These are phyloP conservation scores for Salvia splendens DNA, from an alignment of 257 asterid species.

Conservation along the genomic window DNA sequence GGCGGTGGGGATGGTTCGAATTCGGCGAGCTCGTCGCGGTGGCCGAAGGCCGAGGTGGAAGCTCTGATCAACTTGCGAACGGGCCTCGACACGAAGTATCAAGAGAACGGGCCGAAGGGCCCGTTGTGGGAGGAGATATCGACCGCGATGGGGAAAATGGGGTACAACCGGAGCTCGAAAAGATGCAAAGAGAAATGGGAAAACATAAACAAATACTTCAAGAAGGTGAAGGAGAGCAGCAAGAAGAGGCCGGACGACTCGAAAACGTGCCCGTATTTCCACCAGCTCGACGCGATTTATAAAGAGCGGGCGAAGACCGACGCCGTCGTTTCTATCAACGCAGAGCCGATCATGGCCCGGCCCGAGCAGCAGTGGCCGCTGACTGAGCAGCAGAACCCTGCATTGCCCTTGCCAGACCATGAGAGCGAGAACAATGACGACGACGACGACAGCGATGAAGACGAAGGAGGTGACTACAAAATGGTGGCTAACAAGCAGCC, in stretches of 20 bases:
- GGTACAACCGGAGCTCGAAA: slow-evolving; percentile 75
- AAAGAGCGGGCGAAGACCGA: slow-evolving; percentile 51
- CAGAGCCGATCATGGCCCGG: slow-evolving; percentile 75
- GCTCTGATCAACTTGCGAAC: slow-evolving; percentile 68
- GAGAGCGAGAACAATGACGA: slow-evolving; percentile 36
- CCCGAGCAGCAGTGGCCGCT: slow-evolving; percentile 93
- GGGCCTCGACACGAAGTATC: slow-evolving; percentile 66
- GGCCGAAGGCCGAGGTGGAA: slow-evolving; percentile 88
- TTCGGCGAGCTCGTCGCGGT: slow-evolving; percentile 64
- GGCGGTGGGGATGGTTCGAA: slow-evolving; percentile 46
- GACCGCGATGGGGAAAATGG: slow-evolving; percentile 58
- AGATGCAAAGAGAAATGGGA: slow-evolving; percentile 99
- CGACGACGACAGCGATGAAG: slow-evolving; percentile 42
- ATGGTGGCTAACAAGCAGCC: slow-evolving; percentile 66
- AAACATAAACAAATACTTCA: slow-evolving; percentile 89
- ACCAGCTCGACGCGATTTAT: slow-evolving; percentile 78
- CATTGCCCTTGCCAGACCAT: slow-evolving; percentile 40
- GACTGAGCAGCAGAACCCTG: slow-evolving; percentile 25
- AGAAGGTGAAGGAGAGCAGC: slow-evolving; percentile 86
- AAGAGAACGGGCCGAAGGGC: slow-evolving; percentile 85
- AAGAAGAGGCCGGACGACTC: slow-evolving; percentile 80
- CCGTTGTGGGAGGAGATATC: slow-evolving; percentile 95
- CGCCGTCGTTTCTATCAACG: slow-evolving; percentile 19
- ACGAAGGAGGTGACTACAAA: slow-evolving; percentile 55
- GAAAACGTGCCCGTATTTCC: slow-evolving; percentile 88